Conservation (phyloP, 345 rosid genomes). For the Moricandia arvensis region DNA sequence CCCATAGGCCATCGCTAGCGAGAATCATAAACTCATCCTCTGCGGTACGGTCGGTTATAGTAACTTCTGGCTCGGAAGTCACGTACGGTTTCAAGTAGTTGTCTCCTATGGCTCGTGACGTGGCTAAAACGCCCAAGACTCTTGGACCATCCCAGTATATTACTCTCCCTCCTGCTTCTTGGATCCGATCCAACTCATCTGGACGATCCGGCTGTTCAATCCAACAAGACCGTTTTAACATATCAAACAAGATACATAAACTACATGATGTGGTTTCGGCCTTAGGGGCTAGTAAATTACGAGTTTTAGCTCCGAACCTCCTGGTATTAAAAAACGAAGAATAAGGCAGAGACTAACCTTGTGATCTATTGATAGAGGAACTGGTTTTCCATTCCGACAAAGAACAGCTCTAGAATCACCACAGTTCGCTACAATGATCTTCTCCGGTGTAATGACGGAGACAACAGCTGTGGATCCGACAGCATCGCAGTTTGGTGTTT, state of each 20-base stretch:
- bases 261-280: too few relatives aligned
- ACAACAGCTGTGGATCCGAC: slow-evolving; percentile 92
- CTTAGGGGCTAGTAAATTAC: too few relatives aligned
- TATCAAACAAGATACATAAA: too few relatives aligned
- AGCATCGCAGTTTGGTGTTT: slow-evolving; percentile 67
- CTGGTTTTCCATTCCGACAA: slow-evolving; percentile 65
- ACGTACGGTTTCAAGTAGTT: slow-evolving; percentile 88
- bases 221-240: background rate
- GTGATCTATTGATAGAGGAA: slow-evolving; percentile 82
- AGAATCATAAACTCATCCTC: slow-evolving; percentile 80
- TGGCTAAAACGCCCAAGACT: slow-evolving; percentile 81
- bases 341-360: slow-evolving; percentile 71
- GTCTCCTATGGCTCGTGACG: slow-evolving; percentile 95
- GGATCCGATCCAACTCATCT: slow-evolving; percentile 73
- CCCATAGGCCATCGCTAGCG: slow-evolving; percentile 92
- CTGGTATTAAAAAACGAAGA: too few relatives aligned
- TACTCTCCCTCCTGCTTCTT: slow-evolving; percentile 79
- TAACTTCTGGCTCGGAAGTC: slow-evolving; percentile 79
- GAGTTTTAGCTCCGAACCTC: too few relatives aligned
- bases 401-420: slow-evolving; percentile 95
- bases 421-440: slow-evolving; percentile 76
- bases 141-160: slow-evolving; percentile 89
- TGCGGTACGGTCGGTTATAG: slow-evolving; percentile 52
- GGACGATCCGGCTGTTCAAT: slow-evolving; percentile 80
- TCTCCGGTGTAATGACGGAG: slow-evolving; percentile 62